Evolutionary conservation across 306 rosid genomes (phyloP).

Genomic region (Crataegus laevigata): DNA sequence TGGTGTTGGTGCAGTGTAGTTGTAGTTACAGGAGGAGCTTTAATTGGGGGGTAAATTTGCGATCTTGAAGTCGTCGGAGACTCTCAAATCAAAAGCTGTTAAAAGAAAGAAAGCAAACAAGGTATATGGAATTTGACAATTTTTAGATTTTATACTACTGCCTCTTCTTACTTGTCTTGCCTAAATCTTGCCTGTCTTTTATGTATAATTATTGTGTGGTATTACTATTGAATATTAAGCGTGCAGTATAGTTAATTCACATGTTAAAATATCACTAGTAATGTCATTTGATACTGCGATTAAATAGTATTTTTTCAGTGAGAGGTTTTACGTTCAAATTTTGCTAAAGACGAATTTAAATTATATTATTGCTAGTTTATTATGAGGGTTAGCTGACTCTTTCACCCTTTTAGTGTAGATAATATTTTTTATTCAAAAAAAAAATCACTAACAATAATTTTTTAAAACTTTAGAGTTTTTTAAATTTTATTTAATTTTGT

Average conservation of each 20-base stretch:
- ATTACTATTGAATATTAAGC: too few species aligned
- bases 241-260: background rate
- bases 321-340: too few species aligned
- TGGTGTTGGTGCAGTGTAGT: background rate
- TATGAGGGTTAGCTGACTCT: too few species aligned
- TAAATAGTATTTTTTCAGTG: too few species aligned
- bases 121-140: background rate
- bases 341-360: too few species aligned
- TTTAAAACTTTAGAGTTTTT: too few species aligned
- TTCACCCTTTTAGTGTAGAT: accelerated
- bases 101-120: background rate
- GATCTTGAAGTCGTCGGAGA: background rate
- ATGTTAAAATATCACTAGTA: too few species aligned
- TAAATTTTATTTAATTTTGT: too few species aligned
- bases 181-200: background rate
- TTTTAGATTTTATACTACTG: too few species aligned
- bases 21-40: conserved; percentile 14
- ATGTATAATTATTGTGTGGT: background rate
- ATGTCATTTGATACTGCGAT: too few species aligned
- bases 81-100: background rate
- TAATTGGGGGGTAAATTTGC: conserved; percentile 26
- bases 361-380: accelerated
- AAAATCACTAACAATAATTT: too few species aligned
- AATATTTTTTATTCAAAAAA: too few species aligned
- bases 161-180: background rate